Percentiles rank a stretch among this genome's conserved stretches.
These are phyloP conservation scores for Acer negundo DNA, from an alignment of 345 rosid species.

Conservation along the genomic window DNA sequence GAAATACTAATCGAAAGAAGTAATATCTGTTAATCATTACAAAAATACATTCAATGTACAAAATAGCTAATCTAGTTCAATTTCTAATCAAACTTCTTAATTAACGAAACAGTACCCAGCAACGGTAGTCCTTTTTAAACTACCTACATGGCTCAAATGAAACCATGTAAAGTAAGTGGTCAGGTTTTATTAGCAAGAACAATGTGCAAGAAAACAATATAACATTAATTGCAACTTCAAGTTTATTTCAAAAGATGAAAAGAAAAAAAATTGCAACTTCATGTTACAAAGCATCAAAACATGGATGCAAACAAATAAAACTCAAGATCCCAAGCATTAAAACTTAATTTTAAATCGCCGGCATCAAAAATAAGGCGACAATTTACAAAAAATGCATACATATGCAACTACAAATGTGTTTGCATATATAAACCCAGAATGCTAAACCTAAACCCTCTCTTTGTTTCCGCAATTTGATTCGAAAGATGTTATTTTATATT, in stretches of 20 bases:
- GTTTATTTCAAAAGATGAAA: too few species aligned
- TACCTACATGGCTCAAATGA: not conserved
- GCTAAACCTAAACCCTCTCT: slow-evolving; percentile 4
- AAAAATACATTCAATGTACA: not conserved
- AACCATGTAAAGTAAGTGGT: not conserved
- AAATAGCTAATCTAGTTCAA: not conserved
- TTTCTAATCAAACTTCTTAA: not conserved
- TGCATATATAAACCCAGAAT: not conserved
- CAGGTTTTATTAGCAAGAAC: not conserved
- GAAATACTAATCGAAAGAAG: not conserved
- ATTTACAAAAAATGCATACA: not conserved
- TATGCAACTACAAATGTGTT: not conserved
- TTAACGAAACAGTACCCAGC: not conserved
- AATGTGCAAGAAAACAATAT: not conserved
- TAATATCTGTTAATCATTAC: not conserved
- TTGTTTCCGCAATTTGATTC: not conserved
- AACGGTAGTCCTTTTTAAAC: not conserved
- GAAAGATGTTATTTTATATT: not conserved
- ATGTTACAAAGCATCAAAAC: not conserved
- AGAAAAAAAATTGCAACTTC: not conserved
- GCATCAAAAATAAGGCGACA: not conserved
- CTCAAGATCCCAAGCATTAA: not conserved
- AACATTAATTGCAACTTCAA: not conserved
- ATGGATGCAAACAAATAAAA: not conserved
- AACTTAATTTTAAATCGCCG: not conserved